phyloP scores from a whole-genome alignment of 163 green algal species.

The Scenedesmus sp. region DNA sequence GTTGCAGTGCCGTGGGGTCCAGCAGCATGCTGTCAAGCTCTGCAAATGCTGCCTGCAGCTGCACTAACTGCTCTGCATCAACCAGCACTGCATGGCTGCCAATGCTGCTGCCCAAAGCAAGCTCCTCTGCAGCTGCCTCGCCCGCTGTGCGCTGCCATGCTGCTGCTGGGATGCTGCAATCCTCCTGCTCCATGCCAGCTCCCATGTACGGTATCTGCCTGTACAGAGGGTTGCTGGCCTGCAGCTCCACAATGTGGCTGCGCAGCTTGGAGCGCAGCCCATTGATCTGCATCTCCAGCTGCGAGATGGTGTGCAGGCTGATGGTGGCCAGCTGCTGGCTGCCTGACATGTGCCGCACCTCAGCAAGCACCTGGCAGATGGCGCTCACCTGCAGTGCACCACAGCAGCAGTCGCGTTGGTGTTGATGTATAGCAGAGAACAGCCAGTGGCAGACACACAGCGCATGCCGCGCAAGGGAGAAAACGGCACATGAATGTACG shows the following conservation, averaged over 20 bases:
- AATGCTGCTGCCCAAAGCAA: too few relatives aligned
- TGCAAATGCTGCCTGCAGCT: conserved; percentile 35
- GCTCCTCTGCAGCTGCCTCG: background rate
- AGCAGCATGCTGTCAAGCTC: conserved; percentile 18
- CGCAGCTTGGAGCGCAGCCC: conserved; percentile 10
- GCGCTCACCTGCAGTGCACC: background rate
- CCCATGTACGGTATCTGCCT: conserved; percentile 10
- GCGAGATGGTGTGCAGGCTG: background rate
- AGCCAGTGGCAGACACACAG: too few relatives aligned
- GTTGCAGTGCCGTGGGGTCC: background rate
- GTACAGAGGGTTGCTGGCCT: conserved; percentile 11
- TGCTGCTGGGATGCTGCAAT: conserved; percentile 21
- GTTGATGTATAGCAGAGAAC: too few relatives aligned
- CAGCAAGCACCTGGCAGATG: background rate
- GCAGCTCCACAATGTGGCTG: conserved; percentile 3
- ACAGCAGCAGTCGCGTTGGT: too few relatives aligned
- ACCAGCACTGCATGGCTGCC: background rate
- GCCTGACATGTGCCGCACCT: background rate
- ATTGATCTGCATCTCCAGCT: background rate
- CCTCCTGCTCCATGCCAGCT: conserved; percentile 4
- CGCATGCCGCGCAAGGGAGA: too few relatives aligned
- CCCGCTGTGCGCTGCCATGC: background rate
- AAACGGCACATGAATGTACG: background rate
- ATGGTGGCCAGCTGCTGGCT: background rate
- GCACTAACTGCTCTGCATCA: conserved; percentile 1